Conservation (phyloP, 106 monocot species). For the Triglochin maritima region DNA sequence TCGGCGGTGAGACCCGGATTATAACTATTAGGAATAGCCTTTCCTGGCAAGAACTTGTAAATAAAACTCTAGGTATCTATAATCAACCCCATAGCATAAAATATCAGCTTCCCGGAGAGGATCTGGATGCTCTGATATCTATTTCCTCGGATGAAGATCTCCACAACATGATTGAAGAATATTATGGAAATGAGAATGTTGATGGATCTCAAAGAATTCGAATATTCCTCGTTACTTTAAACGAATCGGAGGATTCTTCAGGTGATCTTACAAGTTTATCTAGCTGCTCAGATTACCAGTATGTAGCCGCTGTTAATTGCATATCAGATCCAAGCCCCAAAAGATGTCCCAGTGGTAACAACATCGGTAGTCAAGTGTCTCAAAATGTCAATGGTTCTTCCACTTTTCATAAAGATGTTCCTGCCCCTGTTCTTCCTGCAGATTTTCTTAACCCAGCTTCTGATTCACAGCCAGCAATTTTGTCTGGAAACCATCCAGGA, state of each 20-base stretch:
- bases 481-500: conserved; percentile 2
- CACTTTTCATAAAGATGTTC: conserved; percentile 27
- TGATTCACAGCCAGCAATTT: conserved; percentile 9
- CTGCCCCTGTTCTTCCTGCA: conserved; percentile 11
- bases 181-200: conserved; percentile 44
- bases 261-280: conserved; percentile 33
- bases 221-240: conserved; percentile 57
- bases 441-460: conserved; percentile 19
- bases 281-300: conserved; percentile 46
- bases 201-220: conserved; percentile 54
- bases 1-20: conserved; percentile 85
- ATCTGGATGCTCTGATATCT: conserved; percentile 92
- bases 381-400: conserved; percentile 35
- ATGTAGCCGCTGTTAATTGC: conserved; percentile 82
- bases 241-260: conserved; percentile 42
- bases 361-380: conserved; percentile 34
- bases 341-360: conserved; percentile 47
- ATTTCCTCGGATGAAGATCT: conserved; percentile 89
- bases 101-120: conserved; percentile 93
- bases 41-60: conserved; percentile 53
- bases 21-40: conserved; percentile 40
- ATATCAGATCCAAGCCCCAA: conserved; percentile 38
- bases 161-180: conserved; percentile 97
- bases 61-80: conserved; percentile 57
- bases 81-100: conserved; percentile 71